Evolutionary conservation across 2,329 filamentous ascomycete species (phyloP), one percentile per base, ranked within the genome.

Genomic region (Madurella fahalii): DNA sequence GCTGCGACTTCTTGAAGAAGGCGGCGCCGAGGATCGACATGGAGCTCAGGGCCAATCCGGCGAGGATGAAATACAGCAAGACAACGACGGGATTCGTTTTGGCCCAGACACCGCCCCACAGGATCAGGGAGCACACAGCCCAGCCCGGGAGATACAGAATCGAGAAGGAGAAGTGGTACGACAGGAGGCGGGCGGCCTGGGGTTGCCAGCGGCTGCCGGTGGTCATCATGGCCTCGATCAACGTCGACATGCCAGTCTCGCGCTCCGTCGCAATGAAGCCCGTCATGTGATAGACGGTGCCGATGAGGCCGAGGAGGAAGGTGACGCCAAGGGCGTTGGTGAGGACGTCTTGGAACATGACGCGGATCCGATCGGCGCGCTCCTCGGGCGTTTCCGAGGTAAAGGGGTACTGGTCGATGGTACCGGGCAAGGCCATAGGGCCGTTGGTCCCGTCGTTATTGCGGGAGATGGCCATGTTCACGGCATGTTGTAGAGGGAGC

Each of bases 151-250:
- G 69, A 64, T 96, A 96, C 18, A 95, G 78, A 7, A 89, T 69
- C 55, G 89, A 84, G 64, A 96, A 94, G 0, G 90, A 83, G 25
- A 94, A 68, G 67, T 95, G 90, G 57, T 91, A 86, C 0, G 91
- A 85, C 9, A 92, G 67, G 13, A 95, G 77, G n/a, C 92, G 81
- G 1, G 87, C 86, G 18, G 84, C 82, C 71, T 93, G 89, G 9
- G 87, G 84, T 64, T 90, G 79, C 89, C 90, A 95, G 42, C 82
- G 76, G 47, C 79, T 79, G 52, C 79, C 78, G 52, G 89, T 89
- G 0, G 89, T 87, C 77, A 94, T 92, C 90, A 95, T 96, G 52
- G 90, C 87, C 70, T 96, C 92, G 42, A 96, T 83, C 30, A 96
- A 77, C 59, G 91, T 89, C 4, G 89, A 89, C 81, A 96, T 94